Conservation (phyloP, 768 basidiomycete species). For the Chalciporus chontae region DNA sequence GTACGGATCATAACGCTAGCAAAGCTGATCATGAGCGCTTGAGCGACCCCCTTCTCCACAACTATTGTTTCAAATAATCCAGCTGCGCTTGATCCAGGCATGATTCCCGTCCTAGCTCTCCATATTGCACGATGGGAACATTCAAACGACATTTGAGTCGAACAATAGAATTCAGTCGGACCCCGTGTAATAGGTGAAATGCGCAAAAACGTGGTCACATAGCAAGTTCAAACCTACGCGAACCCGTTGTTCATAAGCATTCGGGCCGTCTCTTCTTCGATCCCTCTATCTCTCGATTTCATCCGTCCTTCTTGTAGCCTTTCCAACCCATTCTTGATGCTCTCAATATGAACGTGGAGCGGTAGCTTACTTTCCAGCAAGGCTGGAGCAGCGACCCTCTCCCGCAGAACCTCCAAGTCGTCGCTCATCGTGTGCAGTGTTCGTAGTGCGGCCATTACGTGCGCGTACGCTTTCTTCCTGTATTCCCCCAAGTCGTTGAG, state of each 20-base stretch:
- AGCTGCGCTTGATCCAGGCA: too few relatives aligned
- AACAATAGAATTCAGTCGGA: too few relatives aligned
- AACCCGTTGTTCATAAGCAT: conserved; percentile 18
- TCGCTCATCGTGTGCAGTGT: conserved; percentile 60
- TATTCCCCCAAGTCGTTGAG: conserved; percentile 55
- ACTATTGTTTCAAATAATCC: too few relatives aligned
- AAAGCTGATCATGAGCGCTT: too few relatives aligned
- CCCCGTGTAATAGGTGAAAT: background rate
- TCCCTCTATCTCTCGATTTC: conserved; percentile 45
- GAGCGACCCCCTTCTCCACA: too few relatives aligned
- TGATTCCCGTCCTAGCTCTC: too few relatives aligned
- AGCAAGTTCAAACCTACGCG: background rate
- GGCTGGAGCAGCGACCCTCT: conserved; percentile 66
- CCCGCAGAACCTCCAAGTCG: conserved; percentile 75
- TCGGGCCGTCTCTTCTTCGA: conserved; percentile 37
- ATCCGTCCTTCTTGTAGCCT: conserved; percentile 51
- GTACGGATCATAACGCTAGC: too few relatives aligned
- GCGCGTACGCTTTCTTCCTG: conserved; percentile 56
- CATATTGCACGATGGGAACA: too few relatives aligned
- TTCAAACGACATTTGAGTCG: too few relatives aligned
- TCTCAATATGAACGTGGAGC: conserved; percentile 72
- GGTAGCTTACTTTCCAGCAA: conserved; percentile 58
- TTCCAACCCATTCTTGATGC: conserved; percentile 61
- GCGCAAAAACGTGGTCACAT: background rate
- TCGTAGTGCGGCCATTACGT: conserved; percentile 64